Percentiles rank a stretch among this genome's conserved stretches.
phyloP scores from a whole-genome alignment of 2,329 filamentous ascomycete genomes.

The Trichothecium roseum region DNA sequence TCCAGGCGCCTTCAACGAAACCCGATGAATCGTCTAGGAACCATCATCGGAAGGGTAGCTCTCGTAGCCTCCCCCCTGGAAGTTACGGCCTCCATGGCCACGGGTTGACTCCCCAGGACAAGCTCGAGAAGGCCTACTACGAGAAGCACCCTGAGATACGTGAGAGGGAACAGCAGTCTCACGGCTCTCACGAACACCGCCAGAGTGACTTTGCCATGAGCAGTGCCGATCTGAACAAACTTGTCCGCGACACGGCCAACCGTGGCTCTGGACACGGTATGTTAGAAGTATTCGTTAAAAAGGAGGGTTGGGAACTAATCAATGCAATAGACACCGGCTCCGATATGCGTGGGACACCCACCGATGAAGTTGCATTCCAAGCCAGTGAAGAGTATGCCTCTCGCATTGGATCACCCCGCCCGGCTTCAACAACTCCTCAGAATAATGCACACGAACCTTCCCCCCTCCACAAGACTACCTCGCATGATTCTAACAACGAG shows the following conservation, averaged over 20 bases:
- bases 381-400: constrained; percentile 77
- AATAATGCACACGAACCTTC: constrained; percentile 10
- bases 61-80: constrained; percentile 62
- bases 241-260: constrained; percentile 63
- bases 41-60: constrained; percentile 65
- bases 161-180: constrained; percentile 52
- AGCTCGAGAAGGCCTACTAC: constrained; percentile 85
- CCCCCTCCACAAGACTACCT: constrained; percentile 1
- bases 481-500: constrained; percentile 32
- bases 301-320: background rate
- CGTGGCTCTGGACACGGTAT: constrained; percentile 42
- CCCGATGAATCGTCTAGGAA: constrained; percentile 40
- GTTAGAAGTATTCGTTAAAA: constrained; percentile 7
- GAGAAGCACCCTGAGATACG: constrained; percentile 79
- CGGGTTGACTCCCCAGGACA: constrained; percentile 63
- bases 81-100: constrained; percentile 93
- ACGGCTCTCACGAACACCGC: constrained; percentile 24
- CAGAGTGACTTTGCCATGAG: constrained; percentile 72
- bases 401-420: constrained; percentile 60
- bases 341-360: constrained; percentile 62
- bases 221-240: constrained; percentile 80
- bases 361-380: constrained; percentile 82
- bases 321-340: constrained; percentile 47
- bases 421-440: constrained; percentile 30
- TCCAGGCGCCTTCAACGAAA: constrained; percentile 84